Evolutionary conservation across 208 protist species (phyloP).

Genomic region (Crithidia fasciculata): DNA sequence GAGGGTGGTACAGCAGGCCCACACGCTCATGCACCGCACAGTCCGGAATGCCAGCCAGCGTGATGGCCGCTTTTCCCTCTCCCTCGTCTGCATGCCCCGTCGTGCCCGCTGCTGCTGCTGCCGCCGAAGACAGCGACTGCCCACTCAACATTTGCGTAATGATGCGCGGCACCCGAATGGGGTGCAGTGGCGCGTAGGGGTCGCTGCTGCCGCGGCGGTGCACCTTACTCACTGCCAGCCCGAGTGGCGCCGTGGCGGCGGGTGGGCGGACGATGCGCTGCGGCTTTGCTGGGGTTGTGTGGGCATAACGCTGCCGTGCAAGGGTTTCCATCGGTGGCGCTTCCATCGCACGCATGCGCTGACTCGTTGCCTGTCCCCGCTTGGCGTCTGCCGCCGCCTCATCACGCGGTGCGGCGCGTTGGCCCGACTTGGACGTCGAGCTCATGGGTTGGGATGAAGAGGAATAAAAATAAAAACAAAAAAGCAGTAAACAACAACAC

Average conservation of each 20-base stretch:
- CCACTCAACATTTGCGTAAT: conserved; percentile 18
- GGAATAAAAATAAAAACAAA: conserved; percentile 11
- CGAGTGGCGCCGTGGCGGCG: not conserved
- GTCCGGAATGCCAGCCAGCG: conserved; percentile 9
- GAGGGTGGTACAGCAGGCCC: conserved; percentile 64
- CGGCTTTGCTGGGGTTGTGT: conserved; percentile 6
- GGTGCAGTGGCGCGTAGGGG: conserved; percentile 7
- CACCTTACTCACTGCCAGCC: not conserved
- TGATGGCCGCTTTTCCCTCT: conserved; percentile 1
- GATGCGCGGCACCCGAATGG: conserved; percentile 22
- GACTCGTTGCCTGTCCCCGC: conserved; percentile 54
- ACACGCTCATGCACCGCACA: conserved; percentile 55
- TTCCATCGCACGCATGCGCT: conserved; percentile 84
- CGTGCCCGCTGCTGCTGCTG: not conserved
- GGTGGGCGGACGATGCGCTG: not conserved
- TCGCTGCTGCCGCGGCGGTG: conserved; percentile 13
- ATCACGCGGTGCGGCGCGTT: not conserved
- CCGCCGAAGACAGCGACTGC: not conserved
- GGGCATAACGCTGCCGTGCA: conserved; percentile 50
- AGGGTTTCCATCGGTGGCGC: conserved; percentile 52
- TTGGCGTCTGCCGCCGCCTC: conserved; percentile 26
- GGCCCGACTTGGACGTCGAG: not conserved
- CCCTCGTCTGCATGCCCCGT: not conserved
- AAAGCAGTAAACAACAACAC: conserved; percentile 1
- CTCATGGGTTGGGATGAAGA: not conserved